Conservation (phyloP, 306 rosid genomes). For the Luffa aegyptiaca region DNA sequence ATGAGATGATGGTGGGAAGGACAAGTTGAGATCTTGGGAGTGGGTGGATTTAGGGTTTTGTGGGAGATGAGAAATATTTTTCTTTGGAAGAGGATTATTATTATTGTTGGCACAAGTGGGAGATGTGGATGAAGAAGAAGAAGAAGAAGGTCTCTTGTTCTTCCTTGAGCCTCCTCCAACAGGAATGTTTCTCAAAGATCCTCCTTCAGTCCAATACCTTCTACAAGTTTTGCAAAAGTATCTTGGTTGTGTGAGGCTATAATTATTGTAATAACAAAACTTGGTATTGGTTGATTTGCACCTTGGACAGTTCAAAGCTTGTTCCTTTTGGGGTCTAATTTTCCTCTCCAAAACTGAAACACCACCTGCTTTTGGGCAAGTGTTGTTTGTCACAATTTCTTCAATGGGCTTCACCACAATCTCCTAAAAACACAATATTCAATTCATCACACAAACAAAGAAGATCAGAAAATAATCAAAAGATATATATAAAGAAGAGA, state of each 20-base stretch:
- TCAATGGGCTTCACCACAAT: constrained; percentile 58
- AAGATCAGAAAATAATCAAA: background rate
- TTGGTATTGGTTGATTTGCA: constrained; percentile 76
- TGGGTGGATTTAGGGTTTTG: constrained; percentile 25
- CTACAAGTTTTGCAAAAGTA: constrained; percentile 80
- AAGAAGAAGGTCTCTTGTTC: constrained; percentile 52
- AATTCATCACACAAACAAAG: constrained; percentile 40
- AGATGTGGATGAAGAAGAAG: constrained; percentile 10
- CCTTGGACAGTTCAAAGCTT: constrained; percentile 72
- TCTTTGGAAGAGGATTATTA: constrained; percentile 10
- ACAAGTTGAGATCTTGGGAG: constrained; percentile 56
- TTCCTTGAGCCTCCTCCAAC: constrained; percentile 82
- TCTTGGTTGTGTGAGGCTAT: constrained; percentile 76
- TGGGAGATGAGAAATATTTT: constrained; percentile 29
- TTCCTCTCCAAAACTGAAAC: constrained; percentile 27
- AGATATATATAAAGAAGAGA: background rate
- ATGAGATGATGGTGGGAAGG: constrained; percentile 17
- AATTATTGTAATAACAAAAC: constrained; percentile 84
- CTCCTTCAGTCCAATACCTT: constrained; percentile 93
- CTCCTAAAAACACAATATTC: constrained; percentile 36
- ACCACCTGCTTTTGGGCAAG: constrained; percentile 25
- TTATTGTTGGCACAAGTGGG: background rate
- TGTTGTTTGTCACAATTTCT: constrained; percentile 31
- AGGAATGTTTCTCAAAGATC: constrained; percentile 74
- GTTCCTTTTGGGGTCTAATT: constrained; percentile 45